Evolutionary conservation across 164 flowering plant species (phyloP).

Genomic region (Stephania cephalantha): DNA sequence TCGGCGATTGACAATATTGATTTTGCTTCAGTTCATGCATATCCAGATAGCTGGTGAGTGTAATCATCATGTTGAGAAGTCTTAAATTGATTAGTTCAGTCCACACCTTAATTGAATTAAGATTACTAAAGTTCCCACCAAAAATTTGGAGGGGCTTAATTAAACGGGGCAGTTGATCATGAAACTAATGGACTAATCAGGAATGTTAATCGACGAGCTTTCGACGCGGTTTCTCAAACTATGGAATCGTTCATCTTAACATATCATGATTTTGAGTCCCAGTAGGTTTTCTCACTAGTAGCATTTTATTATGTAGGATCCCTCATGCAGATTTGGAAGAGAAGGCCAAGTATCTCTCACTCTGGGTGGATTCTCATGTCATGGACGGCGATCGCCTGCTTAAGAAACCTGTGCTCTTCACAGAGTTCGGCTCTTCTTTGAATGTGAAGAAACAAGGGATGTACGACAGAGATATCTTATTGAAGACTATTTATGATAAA

Average conservation of each 20-base stretch:
- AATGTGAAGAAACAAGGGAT: slow-evolving; percentile 17
- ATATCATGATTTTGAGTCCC: not conserved
- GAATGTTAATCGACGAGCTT: not conserved
- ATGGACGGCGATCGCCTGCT: slow-evolving; percentile 38
- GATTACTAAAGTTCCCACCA: not conserved
- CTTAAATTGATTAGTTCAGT: not conserved
- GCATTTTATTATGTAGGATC: slow-evolving; percentile 34
- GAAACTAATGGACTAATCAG: not conserved
- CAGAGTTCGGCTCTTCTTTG: slow-evolving; percentile 45
- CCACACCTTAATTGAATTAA: not conserved
- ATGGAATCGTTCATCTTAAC: not conserved
- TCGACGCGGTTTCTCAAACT: not conserved
- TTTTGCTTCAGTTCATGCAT: slow-evolving; percentile 65
- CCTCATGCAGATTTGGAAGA: slow-evolving; percentile 34
- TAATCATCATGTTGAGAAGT: not conserved
- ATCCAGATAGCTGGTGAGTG: slow-evolving; percentile 66
- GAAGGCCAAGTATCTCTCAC: slow-evolving; percentile 33
- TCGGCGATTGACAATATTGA: slow-evolving; percentile 47
- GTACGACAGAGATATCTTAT: slow-evolving; percentile 26
- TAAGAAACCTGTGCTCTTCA: slow-evolving; percentile 57
- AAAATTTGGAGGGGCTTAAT: not conserved
- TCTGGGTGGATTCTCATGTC: slow-evolving; percentile 53
- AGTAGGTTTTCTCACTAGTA: not conserved
- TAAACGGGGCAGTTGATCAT: not conserved
- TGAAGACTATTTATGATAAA: slow-evolving; percentile 40